Base-by-base conservation (phyloP, 495 filamentous ascomycete genomes). In the Aspergillus wentii region DNA sequence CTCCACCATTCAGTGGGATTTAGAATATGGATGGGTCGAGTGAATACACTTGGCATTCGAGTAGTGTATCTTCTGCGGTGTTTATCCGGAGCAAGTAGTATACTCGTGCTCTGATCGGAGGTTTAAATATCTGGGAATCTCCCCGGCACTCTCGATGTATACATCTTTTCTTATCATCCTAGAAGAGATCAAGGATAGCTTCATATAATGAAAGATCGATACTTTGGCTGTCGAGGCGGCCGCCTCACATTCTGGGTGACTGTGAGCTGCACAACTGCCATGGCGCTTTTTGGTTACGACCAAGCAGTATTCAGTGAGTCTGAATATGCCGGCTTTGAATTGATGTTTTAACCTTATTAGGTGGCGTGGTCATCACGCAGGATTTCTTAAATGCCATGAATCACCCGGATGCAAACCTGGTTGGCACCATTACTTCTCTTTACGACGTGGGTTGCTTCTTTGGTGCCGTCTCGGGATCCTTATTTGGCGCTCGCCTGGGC, bases 401-500 rank as follows among this genome's bases (percentile, higher is more conserved):
- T 22, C 49, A 78, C 45, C 51, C 79, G 10, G 53, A 64, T 6
- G 72, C 68, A 2, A 70, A 71, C 33, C 43, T 68, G 3, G 60
- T 77, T 5, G 75, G 71, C 3, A 83, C 78, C 0, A 69, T 82
- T 10, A 80, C 76, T 3, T 75, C 77, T 0, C 67, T 83, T 15
- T 83, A 82, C 55, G 73, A 79, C 38, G 64, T 82, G 22, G 77
- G 76, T 7, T 80, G 75, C 46, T 79, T 81, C 51, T 50, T 80
- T 18, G 78, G 79, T 2, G 75, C 77, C 9, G 53, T 78, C 17
- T 50, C 54, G 1, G 72, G 75, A 8, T 71, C 77, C 28, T 69
- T 62, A 4, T 49, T 79, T 22, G 79, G 80, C 16, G 79, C 80
- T 37, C 47, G 49, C 7, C 59, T 82, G 1, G 79, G 79, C 2